phyloP scores from a whole-genome alignment of 2,329 filamentous ascomycete species.

The Pyrenochaeta sp. region DNA sequence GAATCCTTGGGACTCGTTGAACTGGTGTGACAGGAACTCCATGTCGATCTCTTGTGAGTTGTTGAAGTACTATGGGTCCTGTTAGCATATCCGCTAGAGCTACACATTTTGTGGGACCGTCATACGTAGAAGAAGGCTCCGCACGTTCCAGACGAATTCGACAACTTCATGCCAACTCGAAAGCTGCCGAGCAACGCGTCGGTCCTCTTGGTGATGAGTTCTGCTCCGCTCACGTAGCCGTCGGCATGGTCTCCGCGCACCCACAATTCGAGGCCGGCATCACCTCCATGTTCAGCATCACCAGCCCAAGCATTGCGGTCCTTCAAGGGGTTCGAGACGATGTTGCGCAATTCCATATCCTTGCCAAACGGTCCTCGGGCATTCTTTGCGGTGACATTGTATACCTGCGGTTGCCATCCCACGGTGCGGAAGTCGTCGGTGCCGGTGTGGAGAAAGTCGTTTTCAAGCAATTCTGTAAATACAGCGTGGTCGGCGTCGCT shows the following conservation, averaged over 20 bases:
- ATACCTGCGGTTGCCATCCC: slow-evolving; percentile 72
- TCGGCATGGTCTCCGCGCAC: slow-evolving; percentile 47
- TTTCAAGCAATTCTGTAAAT: slow-evolving; percentile 75
- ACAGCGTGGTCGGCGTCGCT: slow-evolving; percentile 52
- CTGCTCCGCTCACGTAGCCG: slow-evolving; percentile 66
- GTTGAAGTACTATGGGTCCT: slow-evolving; percentile 71
- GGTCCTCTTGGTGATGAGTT: slow-evolving; percentile 66
- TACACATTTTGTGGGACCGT: too few relatives aligned
- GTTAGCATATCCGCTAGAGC: slow-evolving; percentile 11
- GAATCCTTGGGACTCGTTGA: slow-evolving; percentile 63
- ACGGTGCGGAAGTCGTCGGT: slow-evolving; percentile 52
- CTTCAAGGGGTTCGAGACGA: slow-evolving; percentile 61
- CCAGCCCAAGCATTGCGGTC: slow-evolving; percentile 54
- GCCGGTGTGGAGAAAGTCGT: slow-evolving; percentile 71
- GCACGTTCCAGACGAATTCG: slow-evolving; percentile 70
- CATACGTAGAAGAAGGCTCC: slow-evolving; percentile 80
- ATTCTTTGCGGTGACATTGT: slow-evolving; percentile 66
- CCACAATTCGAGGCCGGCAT: slow-evolving; percentile 49
- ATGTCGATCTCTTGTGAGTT: slow-evolving; percentile 83
- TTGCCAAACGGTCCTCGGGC: slow-evolving; percentile 73
- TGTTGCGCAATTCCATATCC: slow-evolving; percentile 64
- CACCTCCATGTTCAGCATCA: slow-evolving; percentile 53
- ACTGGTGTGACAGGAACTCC: slow-evolving; percentile 76
- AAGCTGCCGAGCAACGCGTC: slow-evolving; percentile 77
- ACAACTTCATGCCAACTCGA: slow-evolving; percentile 70